Conservation (phyloP, 805 yeast genomes). For the Lipomyces starkeyi region DNA sequence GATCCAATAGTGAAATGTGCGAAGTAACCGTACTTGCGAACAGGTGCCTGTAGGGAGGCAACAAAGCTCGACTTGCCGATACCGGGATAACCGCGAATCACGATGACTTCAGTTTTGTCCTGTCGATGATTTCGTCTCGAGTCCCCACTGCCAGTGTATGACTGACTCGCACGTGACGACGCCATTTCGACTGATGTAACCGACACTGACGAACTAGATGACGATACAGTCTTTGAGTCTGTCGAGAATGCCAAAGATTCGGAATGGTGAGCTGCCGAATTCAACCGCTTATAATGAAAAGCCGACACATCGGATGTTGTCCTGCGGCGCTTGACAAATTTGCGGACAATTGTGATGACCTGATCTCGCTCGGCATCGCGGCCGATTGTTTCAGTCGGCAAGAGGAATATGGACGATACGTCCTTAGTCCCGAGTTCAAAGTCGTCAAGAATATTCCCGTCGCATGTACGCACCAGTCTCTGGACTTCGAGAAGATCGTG, state of each 20-base stretch:
- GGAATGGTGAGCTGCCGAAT: not conserved
- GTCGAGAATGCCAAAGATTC: not conserved
- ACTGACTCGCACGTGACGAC: not conserved
- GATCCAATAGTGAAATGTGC: constrained; percentile 7
- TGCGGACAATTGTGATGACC: constrained; percentile 17
- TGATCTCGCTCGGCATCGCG: constrained; percentile 25
- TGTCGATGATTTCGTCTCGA: constrained; percentile 13
- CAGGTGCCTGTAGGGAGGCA: constrained; percentile 17
- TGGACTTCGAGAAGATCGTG: constrained; percentile 29
- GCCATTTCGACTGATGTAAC: not conserved
- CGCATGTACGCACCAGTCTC: constrained; percentile 11
- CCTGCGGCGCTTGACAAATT: constrained; percentile 23
- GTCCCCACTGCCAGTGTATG: not conserved
- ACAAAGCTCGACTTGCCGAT: constrained; percentile 35
- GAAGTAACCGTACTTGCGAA: constrained; percentile 29
- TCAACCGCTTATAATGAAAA: not conserved
- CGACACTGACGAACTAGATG: not conserved
- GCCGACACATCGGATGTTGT: not conserved
- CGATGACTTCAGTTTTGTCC: constrained; percentile 23
- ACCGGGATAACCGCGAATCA: constrained; percentile 32
- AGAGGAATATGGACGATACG: constrained; percentile 30
- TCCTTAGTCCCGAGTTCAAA: constrained; percentile 34
- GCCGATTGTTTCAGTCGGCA: constrained; percentile 34
- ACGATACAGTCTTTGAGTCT: not conserved
- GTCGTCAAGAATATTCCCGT: constrained; percentile 17